Base-by-base conservation (phyloP, 2,329 filamentous ascomycete species). In the Clarireedia monteithiana region DNA sequence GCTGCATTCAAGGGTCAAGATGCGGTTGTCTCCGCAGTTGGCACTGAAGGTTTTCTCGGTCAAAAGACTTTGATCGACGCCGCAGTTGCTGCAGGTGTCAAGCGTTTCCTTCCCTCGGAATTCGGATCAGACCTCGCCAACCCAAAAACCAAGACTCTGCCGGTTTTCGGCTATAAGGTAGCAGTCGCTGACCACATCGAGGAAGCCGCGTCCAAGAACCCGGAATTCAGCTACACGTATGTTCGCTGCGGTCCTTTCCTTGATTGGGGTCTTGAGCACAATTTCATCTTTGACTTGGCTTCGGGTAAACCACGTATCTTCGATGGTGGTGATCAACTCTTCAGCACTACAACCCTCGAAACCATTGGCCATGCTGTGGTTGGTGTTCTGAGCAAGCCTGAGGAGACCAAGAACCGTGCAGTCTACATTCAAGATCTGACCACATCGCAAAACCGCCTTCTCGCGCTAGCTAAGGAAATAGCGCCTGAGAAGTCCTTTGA, bases 21-120 rank as follows among this genome's bases (percentile, higher is more conserved):
- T 66, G 83, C 79, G 0, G 73, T 83, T 5, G 65, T 86, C 51
- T 78, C 76, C 4, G 70, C 76, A 0, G 71, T 85, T 26, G 67
- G 62, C 24, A 48, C 26, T 2, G 52, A 60, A 6, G 65, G 63
- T 1, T n/a, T 68, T 1, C 71, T 68, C 17, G 70, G 70, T 4
- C 82, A 85, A 65, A 68, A 69, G 14, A 67, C 72, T 17, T 64
- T 85, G 53, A 74, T 84, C 47, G 77, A 85, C 49, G 83, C 82
- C 1, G 75, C 81, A 14, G 73, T 80, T 46, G 75, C 75, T 6
- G 81, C 81, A 0, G 78, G 80, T 6, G 81, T 85, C 6, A 74
- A 79, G 62, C 75, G 81, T n/a, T 83, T 84, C 70, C 70, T 86
- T 27, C 81, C 82, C 1, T 79, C 79, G 2, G 82, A 86, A 55